Base-by-base conservation (phyloP, 140 eudicot species). In the Flaveria floridana region DNA sequence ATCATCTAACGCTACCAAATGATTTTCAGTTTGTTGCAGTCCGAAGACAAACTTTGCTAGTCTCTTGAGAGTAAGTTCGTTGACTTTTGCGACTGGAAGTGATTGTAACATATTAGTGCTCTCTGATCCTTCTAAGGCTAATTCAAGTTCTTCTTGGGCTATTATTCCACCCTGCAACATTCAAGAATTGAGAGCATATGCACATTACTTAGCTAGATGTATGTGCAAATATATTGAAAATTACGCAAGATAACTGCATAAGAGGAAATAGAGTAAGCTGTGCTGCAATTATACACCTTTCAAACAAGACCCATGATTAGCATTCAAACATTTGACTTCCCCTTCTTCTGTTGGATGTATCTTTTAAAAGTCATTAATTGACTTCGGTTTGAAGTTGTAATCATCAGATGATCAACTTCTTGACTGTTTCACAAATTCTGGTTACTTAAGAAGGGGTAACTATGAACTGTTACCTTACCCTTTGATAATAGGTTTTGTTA, bases 31-130 rank as follows among this genome's bases (percentile, higher is more conserved):
- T 67, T 81, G 84, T 52, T 85, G 82, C 50, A 53, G 34, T 65
- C 67, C 72, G 73, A 89, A 83, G 20, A 74, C 79, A 55, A 76
- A 76, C 70, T 81, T 84, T 52, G 91, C 89, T 72, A 84, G 82
- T 80, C 79, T 79, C 76, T 58, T 72, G 37, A 86, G 79, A 65
- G 84, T 82, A 66, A 85, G 80, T 64, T 83, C 82, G 20, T 83
- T 87, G 76, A 76, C 84, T 78, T 73, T 75, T 16, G 79, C 55
- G 66, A 71, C 76, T 68, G 91, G 79, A 72, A 82, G 82, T 65
- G 77, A 82, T 71, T 79, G 75, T 41, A 82, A 26, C 63, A 46
- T 48, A 59, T 56, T 46, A 70, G 48, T 18, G 25, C 72, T 75
- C 26, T 63, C 78, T 48, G 37, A 50, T 41, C 66, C 86, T 58